Evolutionary conservation across 2,329 filamentous ascomycete genomes (phyloP).

Genomic region (Diatrype stigma): DNA sequence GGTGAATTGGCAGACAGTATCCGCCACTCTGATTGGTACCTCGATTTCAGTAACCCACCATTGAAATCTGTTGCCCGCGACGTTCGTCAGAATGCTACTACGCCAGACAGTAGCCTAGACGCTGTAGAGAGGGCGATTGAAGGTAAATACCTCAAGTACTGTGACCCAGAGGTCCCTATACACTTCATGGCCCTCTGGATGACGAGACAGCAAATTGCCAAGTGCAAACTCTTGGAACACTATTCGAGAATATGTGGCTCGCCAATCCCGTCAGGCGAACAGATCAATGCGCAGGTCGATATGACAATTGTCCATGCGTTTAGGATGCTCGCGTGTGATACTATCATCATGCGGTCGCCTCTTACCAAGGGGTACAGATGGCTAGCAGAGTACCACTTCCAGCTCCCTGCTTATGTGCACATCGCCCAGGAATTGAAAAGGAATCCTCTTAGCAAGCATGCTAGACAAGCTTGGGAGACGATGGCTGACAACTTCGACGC

Average conservation of each 20-base stretch:
- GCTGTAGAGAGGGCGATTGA: slow-evolving; percentile 38
- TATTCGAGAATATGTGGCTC: slow-evolving; percentile 25
- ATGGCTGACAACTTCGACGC: slow-evolving; percentile 42
- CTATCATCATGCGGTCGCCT: slow-evolving; percentile 25
- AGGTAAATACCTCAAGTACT: slow-evolving; percentile 40
- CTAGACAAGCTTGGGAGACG: slow-evolving; percentile 35
- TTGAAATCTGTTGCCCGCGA: slow-evolving; percentile 23
- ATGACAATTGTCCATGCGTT: slow-evolving; percentile 27
- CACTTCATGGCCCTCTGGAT: slow-evolving; percentile 39
- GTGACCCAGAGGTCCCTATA: slow-evolving; percentile 33
- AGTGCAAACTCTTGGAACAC: slow-evolving; percentile 45
- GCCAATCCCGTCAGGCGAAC: slow-evolving; percentile 2
- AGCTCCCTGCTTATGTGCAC: slow-evolving; percentile 37
- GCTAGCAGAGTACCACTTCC: slow-evolving; percentile 34
- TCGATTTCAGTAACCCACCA: slow-evolving; percentile 31
- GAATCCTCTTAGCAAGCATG: slow-evolving; percentile 17
- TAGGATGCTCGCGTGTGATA: slow-evolving; percentile 33
- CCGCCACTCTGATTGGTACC: slow-evolving; percentile 29
- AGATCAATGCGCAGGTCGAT: slow-evolving; percentile 26
- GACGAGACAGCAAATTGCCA: slow-evolving; percentile 40
- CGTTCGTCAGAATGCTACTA: not conserved
- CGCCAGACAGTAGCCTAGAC: slow-evolving; percentile 16
- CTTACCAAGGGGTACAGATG: slow-evolving; percentile 32
- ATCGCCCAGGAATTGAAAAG: slow-evolving; percentile 30
- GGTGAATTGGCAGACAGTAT: slow-evolving; percentile 35